Percentiles rank a stretch among this genome's conserved stretches.
Conservation (phyloP, 192 early-diverging fungal species). For the Gryganskiella cystojenkinii region DNA sequence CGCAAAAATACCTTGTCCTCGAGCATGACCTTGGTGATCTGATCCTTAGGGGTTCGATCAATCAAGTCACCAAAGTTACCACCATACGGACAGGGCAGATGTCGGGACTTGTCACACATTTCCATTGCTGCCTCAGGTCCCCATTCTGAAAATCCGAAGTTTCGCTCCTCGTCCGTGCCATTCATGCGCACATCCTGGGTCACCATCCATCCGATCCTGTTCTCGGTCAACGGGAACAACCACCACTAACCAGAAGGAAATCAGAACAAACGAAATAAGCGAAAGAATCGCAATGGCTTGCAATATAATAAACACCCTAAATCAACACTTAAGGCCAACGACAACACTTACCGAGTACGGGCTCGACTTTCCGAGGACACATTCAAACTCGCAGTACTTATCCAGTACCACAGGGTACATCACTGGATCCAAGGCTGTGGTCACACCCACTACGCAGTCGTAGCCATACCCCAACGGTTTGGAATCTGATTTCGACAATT, state of each 20-base stretch:
- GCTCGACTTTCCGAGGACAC: constrained; percentile 3
- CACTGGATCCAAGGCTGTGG: constrained; percentile 5
- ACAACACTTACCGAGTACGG: constrained; percentile 17
- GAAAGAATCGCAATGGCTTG: neutral
- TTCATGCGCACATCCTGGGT: constrained; percentile 8
- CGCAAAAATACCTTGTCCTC: constrained; percentile 31
- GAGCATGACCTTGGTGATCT: constrained; percentile 36
- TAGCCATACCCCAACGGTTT: neutral
- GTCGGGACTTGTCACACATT: constrained; percentile 21
- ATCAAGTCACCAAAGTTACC: constrained; percentile 32
- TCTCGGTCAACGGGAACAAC: constrained; percentile 13
- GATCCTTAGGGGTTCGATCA: constrained; percentile 12
- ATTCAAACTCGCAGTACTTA: constrained; percentile 24
- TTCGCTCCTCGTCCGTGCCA: constrained; percentile 1
- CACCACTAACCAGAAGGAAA: constrained; percentile 13
- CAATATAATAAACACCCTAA: neutral
- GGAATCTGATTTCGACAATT: neutral
- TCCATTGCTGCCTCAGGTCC: constrained; percentile 8
- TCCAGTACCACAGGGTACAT: constrained; percentile 20
- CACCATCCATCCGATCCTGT: constrained; percentile 25
- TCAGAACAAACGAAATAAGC: neutral
- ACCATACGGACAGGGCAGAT: constrained; percentile 25
- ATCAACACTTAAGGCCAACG: neutral
- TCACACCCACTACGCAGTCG: neutral
- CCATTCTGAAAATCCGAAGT: constrained; percentile 33